phyloP scores from a whole-genome alignment of 345 rosid genomes.

The Citrus australasica region DNA sequence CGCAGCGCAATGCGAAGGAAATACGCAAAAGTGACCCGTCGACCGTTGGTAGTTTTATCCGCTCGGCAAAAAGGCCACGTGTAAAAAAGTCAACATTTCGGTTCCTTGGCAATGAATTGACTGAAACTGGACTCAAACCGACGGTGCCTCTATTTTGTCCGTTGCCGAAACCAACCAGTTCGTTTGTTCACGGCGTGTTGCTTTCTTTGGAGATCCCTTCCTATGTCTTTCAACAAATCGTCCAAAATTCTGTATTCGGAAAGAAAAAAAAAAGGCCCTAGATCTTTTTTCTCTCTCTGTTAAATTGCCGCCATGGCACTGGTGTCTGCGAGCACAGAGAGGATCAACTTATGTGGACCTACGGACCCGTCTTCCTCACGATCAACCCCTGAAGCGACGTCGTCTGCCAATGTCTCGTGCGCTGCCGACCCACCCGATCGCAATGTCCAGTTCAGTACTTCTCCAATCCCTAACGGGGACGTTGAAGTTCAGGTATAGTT shows the following conservation, averaged over 20 bases:
- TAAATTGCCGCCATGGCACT: conserved; percentile 39
- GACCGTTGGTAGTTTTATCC: neutral
- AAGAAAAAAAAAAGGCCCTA: neutral
- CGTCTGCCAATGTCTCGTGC: conserved; percentile 30
- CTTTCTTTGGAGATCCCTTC: neutral
- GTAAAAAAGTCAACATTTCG: conserved; percentile 13
- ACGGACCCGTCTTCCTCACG: conserved; percentile 37
- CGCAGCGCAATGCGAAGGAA: neutral
- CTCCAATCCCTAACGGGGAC: conserved; percentile 46
- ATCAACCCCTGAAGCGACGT: conserved; percentile 30
- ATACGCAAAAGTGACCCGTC: neutral
- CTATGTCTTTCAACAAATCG: neutral
- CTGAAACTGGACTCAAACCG: neutral
- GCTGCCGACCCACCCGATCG: conserved; percentile 50
- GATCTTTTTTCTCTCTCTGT: neutral
- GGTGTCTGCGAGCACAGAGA: conserved; percentile 34
- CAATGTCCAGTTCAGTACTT: conserved; percentile 40
- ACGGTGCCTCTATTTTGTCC: conserved; percentile 1
- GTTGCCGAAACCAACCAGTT: neutral
- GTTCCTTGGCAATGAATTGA: conserved; percentile 12
- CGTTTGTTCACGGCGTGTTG: neutral
- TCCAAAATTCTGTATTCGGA: neutral
- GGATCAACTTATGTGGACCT: conserved; percentile 23
- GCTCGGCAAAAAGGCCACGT: conserved; percentile 15
- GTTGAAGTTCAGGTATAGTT: conserved; percentile 50